These are phyloP conservation scores for Zygotorulaspora sp. DNA, from an alignment of 805 yeast species.

Conservation along the genomic window DNA sequence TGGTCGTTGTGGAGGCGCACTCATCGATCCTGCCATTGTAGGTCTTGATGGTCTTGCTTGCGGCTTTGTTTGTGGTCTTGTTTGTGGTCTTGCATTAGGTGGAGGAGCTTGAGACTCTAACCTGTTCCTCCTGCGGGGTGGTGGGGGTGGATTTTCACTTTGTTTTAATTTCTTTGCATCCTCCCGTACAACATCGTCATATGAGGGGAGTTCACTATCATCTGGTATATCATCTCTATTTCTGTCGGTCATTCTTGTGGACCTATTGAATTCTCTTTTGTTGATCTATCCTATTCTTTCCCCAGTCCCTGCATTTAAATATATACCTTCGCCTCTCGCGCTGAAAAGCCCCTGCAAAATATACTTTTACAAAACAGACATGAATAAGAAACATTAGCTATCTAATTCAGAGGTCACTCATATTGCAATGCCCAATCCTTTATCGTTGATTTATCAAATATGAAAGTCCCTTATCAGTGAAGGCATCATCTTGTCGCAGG, in stretches of 20 bases:
- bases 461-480: too few relatives aligned
- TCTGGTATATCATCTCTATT: conserved; percentile 4
- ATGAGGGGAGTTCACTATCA: conserved; percentile 39
- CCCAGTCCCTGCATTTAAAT: neutral
- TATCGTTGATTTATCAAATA: too few relatives aligned
- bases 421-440: too few relatives aligned
- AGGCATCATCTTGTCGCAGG: too few relatives aligned
- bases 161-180: conserved; percentile 9
- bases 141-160: conserved; percentile 1
- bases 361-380: too few relatives aligned
- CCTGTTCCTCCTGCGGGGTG: conserved; percentile 18
- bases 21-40: neutral
- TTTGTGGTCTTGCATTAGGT: conserved; percentile 9
- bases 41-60: neutral
- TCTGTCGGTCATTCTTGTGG: neutral
- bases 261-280: neutral
- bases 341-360: too few relatives aligned
- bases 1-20: conserved; percentile 5
- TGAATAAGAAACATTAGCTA: too few relatives aligned
- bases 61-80: conserved; percentile 9
- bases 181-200: conserved; percentile 39
- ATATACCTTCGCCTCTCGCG: too few relatives aligned
- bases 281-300: too few relatives aligned
- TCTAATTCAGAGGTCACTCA: too few relatives aligned
- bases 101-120: conserved; percentile 17